phyloP scores from a whole-genome alignment of 2,329 filamentous ascomycete species.

The Hypoxylon rubiginosum region DNA sequence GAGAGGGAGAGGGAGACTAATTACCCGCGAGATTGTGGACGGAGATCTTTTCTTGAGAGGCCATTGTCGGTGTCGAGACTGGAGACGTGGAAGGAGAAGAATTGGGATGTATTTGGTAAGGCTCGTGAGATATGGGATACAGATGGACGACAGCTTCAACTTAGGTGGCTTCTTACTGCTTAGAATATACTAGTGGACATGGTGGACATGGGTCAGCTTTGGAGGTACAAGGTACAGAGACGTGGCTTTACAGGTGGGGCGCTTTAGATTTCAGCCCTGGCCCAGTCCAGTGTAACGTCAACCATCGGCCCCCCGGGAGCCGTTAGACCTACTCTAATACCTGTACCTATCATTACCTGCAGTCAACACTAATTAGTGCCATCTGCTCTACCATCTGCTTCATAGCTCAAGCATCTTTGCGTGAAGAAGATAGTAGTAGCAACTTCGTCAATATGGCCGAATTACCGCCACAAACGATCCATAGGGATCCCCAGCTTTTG shows the following conservation, averaged over 20 bases:
- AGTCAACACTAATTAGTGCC: constrained; percentile 18
- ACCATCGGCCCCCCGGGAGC: background rate
- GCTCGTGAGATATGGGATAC: constrained; percentile 10
- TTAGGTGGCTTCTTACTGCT: constrained; percentile 31
- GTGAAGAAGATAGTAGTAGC: constrained; percentile 12
- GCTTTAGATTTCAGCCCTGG: constrained; percentile 39
- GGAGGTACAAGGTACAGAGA: constrained; percentile 19
- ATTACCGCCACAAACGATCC: constrained; percentile 91
- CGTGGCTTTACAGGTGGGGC: constrained; percentile 30
- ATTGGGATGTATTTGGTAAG: background rate
- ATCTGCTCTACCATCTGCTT: constrained; percentile 1
- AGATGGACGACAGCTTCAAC: constrained; percentile 20
- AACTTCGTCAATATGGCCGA: constrained; percentile 76
- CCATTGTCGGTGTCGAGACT: constrained; percentile 51
- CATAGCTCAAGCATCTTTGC: constrained; percentile 8
- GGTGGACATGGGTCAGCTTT: constrained; percentile 2
- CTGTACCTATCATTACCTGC: constrained; percentile 13
- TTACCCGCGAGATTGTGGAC: constrained; percentile 77
- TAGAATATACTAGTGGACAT: too few species aligned
- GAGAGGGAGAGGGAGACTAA: constrained; percentile 20
- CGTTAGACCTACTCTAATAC: constrained; percentile 4
- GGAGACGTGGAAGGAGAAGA: constrained; percentile 3
- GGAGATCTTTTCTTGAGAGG: constrained; percentile 69
- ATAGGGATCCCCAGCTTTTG: constrained; percentile 98
- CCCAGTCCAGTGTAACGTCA: constrained; percentile 33